phyloP scores from a whole-genome alignment of 176 grass and related monocot species.

The Zea luxurians region DNA sequence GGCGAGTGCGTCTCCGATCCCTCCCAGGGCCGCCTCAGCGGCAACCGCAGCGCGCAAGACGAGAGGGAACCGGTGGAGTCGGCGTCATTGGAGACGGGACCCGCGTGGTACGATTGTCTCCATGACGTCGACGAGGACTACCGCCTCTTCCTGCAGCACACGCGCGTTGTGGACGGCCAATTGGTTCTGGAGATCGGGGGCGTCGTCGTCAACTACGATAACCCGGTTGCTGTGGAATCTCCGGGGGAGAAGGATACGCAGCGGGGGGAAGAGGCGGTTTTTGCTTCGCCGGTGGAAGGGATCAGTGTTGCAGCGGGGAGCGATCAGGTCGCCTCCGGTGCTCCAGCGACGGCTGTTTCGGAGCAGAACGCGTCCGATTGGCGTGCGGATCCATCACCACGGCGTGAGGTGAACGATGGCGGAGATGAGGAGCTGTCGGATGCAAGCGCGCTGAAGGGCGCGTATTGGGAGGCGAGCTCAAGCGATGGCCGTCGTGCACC shows the following conservation, averaged over 20 bases:
- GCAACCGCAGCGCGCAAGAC: background rate
- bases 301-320: background rate
- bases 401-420: background rate
- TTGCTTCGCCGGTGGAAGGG: background rate
- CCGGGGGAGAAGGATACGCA: slow-evolving; percentile 3
- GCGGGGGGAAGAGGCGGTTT: slow-evolving; percentile 1
- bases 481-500: background rate
- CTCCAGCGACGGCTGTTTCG: background rate
- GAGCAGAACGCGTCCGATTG: background rate
- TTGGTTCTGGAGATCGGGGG: slow-evolving; percentile 45
- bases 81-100: background rate
- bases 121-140: slow-evolving; percentile 51
- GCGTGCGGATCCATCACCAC: slow-evolving; percentile 17
- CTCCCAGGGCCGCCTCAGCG: slow-evolving; percentile 25
- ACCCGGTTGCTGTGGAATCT: background rate
- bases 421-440: background rate
- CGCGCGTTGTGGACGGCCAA: slow-evolving; percentile 40
- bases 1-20: slow-evolving; percentile 46
- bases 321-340: background rate
- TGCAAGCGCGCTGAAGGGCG: background rate
- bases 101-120: slow-evolving; percentile 32
- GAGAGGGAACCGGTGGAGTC: background rate
- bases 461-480: slow-evolving; percentile 12
- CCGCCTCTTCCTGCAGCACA: slow-evolving; percentile 53
- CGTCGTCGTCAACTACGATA: slow-evolving; percentile 38